Conservation (phyloP, 2,329 filamentous ascomycete genomes). For the Didymella pomorum region DNA sequence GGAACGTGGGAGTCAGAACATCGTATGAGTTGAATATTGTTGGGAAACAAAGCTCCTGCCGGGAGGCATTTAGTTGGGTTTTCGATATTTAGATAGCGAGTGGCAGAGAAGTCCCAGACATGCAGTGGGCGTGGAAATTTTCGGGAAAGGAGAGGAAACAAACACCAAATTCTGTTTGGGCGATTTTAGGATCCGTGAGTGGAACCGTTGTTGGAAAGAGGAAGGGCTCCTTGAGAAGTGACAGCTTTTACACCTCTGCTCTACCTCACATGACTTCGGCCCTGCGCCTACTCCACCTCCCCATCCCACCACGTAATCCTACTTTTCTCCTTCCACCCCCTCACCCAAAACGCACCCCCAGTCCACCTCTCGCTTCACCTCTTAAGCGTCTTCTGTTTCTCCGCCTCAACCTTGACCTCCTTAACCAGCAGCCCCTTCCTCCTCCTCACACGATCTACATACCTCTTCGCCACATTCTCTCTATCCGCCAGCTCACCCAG, state of each 20-base stretch:
- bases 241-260: neutral
- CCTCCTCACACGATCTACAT: conserved; percentile 87
- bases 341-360: conserved; percentile 15
- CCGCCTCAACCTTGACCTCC: conserved; percentile 77
- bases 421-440: conserved; percentile 89
- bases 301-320: conserved; percentile 17
- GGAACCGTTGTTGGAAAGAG: too few relatives aligned
- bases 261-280: neutral
- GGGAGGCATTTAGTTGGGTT: too few relatives aligned
- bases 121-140: too few relatives aligned
- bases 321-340: conserved; percentile 9
- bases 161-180: too few relatives aligned
- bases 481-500: conserved; percentile 90
- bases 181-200: too few relatives aligned
- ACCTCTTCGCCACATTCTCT: conserved; percentile 95
- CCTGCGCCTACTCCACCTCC: neutral
- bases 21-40: too few relatives aligned
- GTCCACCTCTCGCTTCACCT: conserved; percentile 49
- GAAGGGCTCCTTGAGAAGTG: neutral
- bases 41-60: too few relatives aligned
- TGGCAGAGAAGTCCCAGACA: too few relatives aligned
- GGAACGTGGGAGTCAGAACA: too few relatives aligned
- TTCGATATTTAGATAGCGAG: too few relatives aligned
- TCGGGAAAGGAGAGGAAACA: too few relatives aligned
- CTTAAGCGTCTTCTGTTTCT: conserved; percentile 86